Evolutionary conservation across 2,329 filamentous ascomycete genomes (phyloP), one percentile per base, ranked within the genome.

Genomic region (Sarocladium kiliense): DNA sequence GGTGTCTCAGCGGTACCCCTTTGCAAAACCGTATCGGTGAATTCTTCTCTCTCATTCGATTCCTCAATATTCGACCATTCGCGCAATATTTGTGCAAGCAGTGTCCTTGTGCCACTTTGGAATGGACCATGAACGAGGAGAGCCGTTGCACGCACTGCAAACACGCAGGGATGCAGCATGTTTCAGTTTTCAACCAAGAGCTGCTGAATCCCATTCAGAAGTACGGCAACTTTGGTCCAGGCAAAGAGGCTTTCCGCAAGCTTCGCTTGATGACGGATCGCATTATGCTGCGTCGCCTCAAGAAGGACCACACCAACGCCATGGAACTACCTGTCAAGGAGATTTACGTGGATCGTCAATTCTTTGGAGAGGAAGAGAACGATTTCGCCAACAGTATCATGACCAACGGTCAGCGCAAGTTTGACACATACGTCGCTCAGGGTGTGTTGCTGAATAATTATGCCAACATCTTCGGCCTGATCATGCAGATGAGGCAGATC

Each of bases 401-500:
- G 91, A 90, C 86, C 16, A 96, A 89, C 66, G 88, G 89, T 7
- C 83, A 87, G 57, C 87, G 94, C 58, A 86, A 91, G 63, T 99
- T 97, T 62, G 90, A 97, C 66, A 97, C 92, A 0, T 99, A 97
- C 62, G 94, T 97, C 36, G 88, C 91, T 18, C 89, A 91, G 60
- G 92, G 91, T 74, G 93, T 97, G 19, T 84, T 99, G 71, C 81
- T 99, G 58, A 91, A 97, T 77, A 96, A 97, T 68, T 97, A 97
- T 63, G 94, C 94, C 74, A 99, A 99, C 69, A 97, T 99, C 61
- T 99, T 99, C 65, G 93, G 92, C 66, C 80, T 99, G 55, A 97
- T 99, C 66, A 97, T 97, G 91, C 92, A 96, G 71, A 97, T 99
- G 93, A 88, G 94, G 55, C 94, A 99, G 74, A 90, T 97, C 25